These are phyloP conservation scores for Sarcodon sp. DNA, from an alignment of 768 basidiomycete genomes.

Conservation along the genomic window DNA sequence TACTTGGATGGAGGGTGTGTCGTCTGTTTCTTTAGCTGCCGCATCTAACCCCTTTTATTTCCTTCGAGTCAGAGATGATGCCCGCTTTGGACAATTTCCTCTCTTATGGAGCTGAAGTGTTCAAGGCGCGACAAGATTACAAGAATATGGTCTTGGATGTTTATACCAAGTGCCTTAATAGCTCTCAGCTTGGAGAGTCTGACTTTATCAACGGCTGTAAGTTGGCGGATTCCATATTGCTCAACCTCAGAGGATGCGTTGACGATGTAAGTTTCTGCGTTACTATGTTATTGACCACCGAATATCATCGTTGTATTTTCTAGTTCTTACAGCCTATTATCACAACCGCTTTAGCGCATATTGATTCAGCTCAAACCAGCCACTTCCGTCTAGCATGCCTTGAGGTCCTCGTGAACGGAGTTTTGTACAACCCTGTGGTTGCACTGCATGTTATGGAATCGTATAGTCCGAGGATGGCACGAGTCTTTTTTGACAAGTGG, in stretches of 20 bases:
- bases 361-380: constrained; percentile 50
- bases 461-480: constrained; percentile 42
- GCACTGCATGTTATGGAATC: constrained; percentile 66
- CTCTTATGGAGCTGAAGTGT: constrained; percentile 66
- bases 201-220: constrained; percentile 80
- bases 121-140: constrained; percentile 66
- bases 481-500: constrained; percentile 78
- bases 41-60: not conserved
- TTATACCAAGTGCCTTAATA: constrained; percentile 62
- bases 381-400: constrained; percentile 66
- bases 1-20: constrained; percentile 77
- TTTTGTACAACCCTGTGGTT: constrained; percentile 75
- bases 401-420: constrained; percentile 70
- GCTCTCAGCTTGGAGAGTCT: constrained; percentile 65
- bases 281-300: constrained; percentile 1
- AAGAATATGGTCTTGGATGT: constrained; percentile 74
- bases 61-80: constrained; percentile 55
- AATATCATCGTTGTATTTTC: constrained; percentile 1
- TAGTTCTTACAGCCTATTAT: constrained; percentile 59
- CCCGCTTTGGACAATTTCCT: constrained; percentile 84
- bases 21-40: not conserved
- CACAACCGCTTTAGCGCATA: constrained; percentile 39
- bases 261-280: constrained; percentile 49
- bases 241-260: constrained; percentile 64
- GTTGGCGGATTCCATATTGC: constrained; percentile 68